phyloP scores from a whole-genome alignment of 2,329 filamentous ascomycete genomes.

The Annulohypoxylon truncatum region DNA sequence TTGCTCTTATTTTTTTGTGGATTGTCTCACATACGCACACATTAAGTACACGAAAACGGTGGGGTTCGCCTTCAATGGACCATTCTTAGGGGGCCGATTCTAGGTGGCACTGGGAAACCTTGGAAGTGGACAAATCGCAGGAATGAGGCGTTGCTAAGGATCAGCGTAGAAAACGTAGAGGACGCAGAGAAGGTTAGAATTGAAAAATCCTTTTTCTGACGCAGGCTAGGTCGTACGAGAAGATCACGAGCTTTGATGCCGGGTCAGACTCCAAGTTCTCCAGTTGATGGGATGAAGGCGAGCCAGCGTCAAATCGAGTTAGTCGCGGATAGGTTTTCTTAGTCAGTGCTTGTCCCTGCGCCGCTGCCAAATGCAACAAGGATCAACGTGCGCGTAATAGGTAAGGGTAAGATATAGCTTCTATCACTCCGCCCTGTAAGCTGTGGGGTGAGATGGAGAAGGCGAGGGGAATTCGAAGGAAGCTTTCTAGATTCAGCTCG shows the following conservation, averaged over 20 bases:
- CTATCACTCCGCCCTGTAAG: too few species aligned
- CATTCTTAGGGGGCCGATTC: slow-evolving; percentile 13
- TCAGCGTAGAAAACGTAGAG: slow-evolving; percentile 8
- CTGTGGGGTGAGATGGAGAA: slow-evolving; percentile 1
- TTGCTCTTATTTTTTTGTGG: slow-evolving; percentile 37
- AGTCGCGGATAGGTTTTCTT: slow-evolving; percentile 20
- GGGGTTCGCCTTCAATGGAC: slow-evolving; percentile 30
- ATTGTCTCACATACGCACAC: slow-evolving; percentile 26
- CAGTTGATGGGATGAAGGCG: slow-evolving; percentile 14
- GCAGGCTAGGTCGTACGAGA: slow-evolving; percentile 25
- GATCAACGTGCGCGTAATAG: slow-evolving; percentile 29
- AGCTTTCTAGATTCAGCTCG: slow-evolving; percentile 17
- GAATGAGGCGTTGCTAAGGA: slow-evolving; percentile 1
- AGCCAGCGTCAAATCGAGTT: slow-evolving; percentile 10
- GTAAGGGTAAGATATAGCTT: too few species aligned
- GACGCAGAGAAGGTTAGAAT: neutral
- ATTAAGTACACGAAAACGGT: slow-evolving; percentile 29
- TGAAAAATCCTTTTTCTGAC: neutral
- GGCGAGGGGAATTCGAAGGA: slow-evolving; percentile 18
- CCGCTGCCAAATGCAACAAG: slow-evolving; percentile 24
- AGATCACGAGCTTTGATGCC: slow-evolving; percentile 18
- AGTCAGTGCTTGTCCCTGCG: slow-evolving; percentile 20
- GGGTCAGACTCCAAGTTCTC: neutral
- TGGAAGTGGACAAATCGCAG: slow-evolving; percentile 9
- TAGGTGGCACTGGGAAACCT: slow-evolving; percentile 18